These are phyloP conservation scores for Talaromyces sp. DNA, from an alignment of 2,329 filamentous ascomycete species.

Conservation along the genomic window DNA sequence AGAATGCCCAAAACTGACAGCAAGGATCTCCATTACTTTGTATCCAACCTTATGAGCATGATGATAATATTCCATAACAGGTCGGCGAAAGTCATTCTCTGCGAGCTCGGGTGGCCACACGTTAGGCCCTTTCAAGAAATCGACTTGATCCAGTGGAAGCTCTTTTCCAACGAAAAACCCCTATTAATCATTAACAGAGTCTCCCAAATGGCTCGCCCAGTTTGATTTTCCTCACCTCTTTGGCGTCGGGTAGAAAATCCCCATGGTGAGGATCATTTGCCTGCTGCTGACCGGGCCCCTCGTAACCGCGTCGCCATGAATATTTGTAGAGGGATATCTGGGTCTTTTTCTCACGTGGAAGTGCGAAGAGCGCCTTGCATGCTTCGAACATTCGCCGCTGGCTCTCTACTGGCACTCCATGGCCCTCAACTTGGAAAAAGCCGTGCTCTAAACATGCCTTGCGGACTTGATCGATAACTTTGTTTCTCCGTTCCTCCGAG, in stretches of 20 bases:
- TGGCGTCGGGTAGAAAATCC: slow-evolving; percentile 27
- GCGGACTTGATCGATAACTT: slow-evolving; percentile 23
- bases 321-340: background rate
- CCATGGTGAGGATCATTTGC: slow-evolving; percentile 12
- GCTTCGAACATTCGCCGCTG: slow-evolving; percentile 48
- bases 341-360: slow-evolving; percentile 25
- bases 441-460: slow-evolving; percentile 50
- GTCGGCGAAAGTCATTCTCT: slow-evolving; percentile 31
- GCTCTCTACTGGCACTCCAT: slow-evolving; percentile 46
- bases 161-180: slow-evolving; percentile 8
- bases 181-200: slow-evolving; percentile 21
- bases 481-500: background rate
- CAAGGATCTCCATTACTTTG: slow-evolving; percentile 1
- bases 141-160: background rate
- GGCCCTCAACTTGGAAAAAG: slow-evolving; percentile 57
- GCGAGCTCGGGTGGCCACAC: slow-evolving; percentile 33
- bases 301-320: slow-evolving; percentile 27
- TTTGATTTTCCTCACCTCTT: slow-evolving; percentile 20
- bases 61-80: slow-evolving; percentile 26
- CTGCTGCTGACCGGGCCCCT: slow-evolving; percentile 19
- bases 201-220: too few relatives aligned
- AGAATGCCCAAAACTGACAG: background rate
- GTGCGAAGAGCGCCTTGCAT: slow-evolving; percentile 52
- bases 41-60: slow-evolving; percentile 22
- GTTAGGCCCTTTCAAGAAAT: slow-evolving; percentile 35